Evolutionary conservation across 345 rosid species (phyloP), one percentile per base, ranked within the genome.

Genomic region (Eucalyptus tenuipes): DNA sequence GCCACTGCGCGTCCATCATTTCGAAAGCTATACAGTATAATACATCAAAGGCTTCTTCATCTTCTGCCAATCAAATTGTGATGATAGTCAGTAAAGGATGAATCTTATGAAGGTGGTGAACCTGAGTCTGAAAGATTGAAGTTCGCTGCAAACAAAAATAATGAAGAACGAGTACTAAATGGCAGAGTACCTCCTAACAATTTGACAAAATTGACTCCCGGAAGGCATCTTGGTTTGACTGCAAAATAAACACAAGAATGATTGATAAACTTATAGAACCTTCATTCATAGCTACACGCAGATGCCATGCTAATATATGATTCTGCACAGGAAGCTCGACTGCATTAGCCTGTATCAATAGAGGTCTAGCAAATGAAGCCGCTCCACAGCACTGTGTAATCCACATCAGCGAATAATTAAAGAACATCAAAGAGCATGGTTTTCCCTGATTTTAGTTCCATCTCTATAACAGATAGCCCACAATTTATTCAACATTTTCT

Each of bases 1-100:
- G 99, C 99, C 99, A 98, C 91, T 98, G 99, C 22, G 99, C 99
- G 87, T 98, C 99, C 99, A 98, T 97, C 95, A 98, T 88, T n/a
- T 96, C 98, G 40, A 98, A 98, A 88, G 99, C 97, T 93, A 94
- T 93, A 91, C 99, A 95, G 91, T 94, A 98, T 87, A 98, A 92
- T 86, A 97, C 94, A 89, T 98, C 99, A n/a, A 98, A 98, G 87
- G 99, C 99, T 55, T 92, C 88, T 89, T 96, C 99, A 90, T 98
- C 96, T 91, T 97, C 99, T 98, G 97, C 94, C 89, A 49, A 87
- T 88, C 47, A 75, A 37, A 29, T 33, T 59, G 79, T 90, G 37
- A 88, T 8, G 61, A 86, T 25, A 40, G 82, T 75, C 82, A 40
- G 82, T 75, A 40, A 40, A 75, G 47, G 82, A 40, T 20, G 24